Evolutionary conservation across 2,329 filamentous ascomycete genomes (phyloP), one percentile per base, ranked within the genome.

Genomic region (Fusarium anthophilum): DNA sequence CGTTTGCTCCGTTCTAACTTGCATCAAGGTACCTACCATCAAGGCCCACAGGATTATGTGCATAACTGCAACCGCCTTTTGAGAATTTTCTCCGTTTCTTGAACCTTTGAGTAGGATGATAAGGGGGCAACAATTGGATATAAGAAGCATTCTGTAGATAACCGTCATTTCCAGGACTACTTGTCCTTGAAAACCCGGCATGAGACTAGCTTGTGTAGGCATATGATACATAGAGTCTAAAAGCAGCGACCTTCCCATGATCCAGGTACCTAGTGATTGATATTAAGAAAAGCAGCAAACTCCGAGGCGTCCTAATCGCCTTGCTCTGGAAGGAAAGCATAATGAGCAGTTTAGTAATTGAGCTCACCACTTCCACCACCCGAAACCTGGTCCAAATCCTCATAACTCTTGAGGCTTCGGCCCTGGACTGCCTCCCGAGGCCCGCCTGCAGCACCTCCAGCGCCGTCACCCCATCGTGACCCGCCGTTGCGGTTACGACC

Each of bases 401-500:
- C 97, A 81, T 99, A 99, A 82, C 94, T 98, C 88, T 97, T 98
- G 74, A 99, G 85, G 70, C 94, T 98, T 65, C 96, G 91, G 10
- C 96, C 96, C 76, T 97, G 94, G 2, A 97, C 95, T 17, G 96
- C 96, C 83, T 98, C 95, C 26, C 94, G 90, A 26, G 96, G 96
- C 0, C 95, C 95, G 69, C 95, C 92, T 6, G 93, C 91, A 39
- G 92, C 91, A 30, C 90, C 92, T 44, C 93, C 92, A 55, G 94
- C 93, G 32, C 92, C 92, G 73, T 94, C 93, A 47, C 92, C 92
- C 89, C 92, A 93, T 74, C 91, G 87, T 39, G 90, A 90, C 77
- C 84, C 77, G 60, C 88, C 86, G 53, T 83, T 80, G 74, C 89
- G 80, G 78, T 86, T 83, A 65, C 88, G 87, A 26, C 81, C 83